These are phyloP conservation scores for Niveomyces coronatus DNA, from an alignment of 2,329 filamentous ascomycete genomes.

Conservation along the genomic window DNA sequence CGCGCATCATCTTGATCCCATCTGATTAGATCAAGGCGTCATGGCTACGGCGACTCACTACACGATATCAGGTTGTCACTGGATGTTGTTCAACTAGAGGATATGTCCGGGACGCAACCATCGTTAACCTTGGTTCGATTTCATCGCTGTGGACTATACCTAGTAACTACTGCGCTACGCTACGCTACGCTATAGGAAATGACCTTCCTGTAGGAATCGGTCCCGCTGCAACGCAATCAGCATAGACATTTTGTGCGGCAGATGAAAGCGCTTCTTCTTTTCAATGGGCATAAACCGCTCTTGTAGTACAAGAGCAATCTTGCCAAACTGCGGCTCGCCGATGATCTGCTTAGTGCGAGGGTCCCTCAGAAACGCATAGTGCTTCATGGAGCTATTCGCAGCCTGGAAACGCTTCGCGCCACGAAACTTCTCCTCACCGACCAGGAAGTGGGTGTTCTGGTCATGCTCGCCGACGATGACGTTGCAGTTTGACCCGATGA, in stretches of 20 bases:
- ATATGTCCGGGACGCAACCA: too few species aligned
- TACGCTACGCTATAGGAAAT: conserved; percentile 14
- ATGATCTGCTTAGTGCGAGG: conserved; percentile 18
- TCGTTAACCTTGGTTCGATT: too few species aligned
- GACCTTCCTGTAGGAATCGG: conserved; percentile 19
- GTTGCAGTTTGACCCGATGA: conserved; percentile 18
- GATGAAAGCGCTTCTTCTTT: conserved; percentile 19
- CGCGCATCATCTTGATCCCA: too few species aligned
- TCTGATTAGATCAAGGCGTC: too few species aligned
- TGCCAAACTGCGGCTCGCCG: conserved; percentile 16
- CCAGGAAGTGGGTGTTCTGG: conserved; percentile 19
- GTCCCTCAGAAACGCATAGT: conserved; percentile 18
- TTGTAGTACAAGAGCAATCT: conserved; percentile 16
- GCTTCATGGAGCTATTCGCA: conserved; percentile 19
- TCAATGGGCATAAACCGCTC: conserved; percentile 17
- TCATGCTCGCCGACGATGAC: conserved; percentile 18
- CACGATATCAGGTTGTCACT: too few species aligned
- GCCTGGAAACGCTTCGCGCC: conserved; percentile 19
- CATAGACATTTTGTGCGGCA: conserved; percentile 20
- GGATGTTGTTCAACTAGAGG: too few species aligned
- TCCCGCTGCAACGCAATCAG: conserved; percentile 18
- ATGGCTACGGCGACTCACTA: too few species aligned
- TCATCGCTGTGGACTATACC: too few species aligned
- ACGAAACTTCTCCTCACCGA: conserved; percentile 18
- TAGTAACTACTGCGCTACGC: too few species aligned